phyloP scores from a whole-genome alignment of 805 yeast species.

The Debaryomyces castellii region DNA sequence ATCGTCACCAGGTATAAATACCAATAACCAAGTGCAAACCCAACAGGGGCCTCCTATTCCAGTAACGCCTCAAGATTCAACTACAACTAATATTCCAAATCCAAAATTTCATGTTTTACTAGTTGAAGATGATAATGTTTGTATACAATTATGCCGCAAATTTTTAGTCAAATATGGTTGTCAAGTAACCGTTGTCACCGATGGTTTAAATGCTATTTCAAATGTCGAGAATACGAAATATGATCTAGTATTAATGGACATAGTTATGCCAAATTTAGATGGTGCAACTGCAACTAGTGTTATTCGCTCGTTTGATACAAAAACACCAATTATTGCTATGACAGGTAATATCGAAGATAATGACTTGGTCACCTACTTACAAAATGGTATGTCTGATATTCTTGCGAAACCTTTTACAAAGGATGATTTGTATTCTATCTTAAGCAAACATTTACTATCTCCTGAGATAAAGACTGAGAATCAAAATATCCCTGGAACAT shows the following conservation, averaged over 20 bases:
- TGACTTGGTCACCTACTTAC: constrained; percentile 75
- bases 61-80: constrained; percentile 4
- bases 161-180: constrained; percentile 87
- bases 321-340: constrained; percentile 92
- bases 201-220: constrained; percentile 85
- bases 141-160: constrained; percentile 79
- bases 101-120: constrained; percentile 68
- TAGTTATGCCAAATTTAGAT: constrained; percentile 84
- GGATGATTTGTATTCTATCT: constrained; percentile 74
- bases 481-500: constrained; percentile 6
- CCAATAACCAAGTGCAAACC: neutral
- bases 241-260: constrained; percentile 82
- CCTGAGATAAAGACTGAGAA: constrained; percentile 14
- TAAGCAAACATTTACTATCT: constrained; percentile 68
- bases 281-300: constrained; percentile 91
- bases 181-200: constrained; percentile 87
- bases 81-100: constrained; percentile 27
- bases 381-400: constrained; percentile 90
- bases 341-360: constrained; percentile 85
- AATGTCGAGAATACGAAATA: constrained; percentile 69
- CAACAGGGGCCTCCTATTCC: neutral
- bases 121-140: constrained; percentile 80
- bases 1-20: constrained; percentile 12
- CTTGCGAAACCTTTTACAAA: constrained; percentile 93
- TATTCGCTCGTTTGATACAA: constrained; percentile 78